Percentiles rank a stretch among this genome's conserved stretches.
phyloP scores from a whole-genome alignment of 768 basidiomycete species.

The Gymnopilus dilepis region DNA sequence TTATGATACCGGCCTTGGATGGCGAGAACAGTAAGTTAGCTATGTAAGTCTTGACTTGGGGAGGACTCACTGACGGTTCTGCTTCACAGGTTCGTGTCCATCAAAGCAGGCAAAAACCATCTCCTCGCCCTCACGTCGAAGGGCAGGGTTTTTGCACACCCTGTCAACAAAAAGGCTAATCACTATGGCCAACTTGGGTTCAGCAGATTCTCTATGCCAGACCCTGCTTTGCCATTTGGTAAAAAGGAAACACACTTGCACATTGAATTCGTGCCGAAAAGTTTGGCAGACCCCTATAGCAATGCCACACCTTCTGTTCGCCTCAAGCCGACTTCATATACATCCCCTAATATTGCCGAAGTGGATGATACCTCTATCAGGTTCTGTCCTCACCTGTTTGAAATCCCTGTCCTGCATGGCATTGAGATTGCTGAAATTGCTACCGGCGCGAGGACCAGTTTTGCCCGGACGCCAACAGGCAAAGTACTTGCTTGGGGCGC shows the following conservation, averaged over 20 bases:
- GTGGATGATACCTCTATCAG: slow-evolving; percentile 51
- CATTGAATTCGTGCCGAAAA: slow-evolving; percentile 63
- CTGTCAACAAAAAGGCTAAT: slow-evolving; percentile 78
- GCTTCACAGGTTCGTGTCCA: slow-evolving; percentile 63
- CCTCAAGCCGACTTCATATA: slow-evolving; percentile 30
- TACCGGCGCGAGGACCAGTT: slow-evolving; percentile 75
- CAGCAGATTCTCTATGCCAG: slow-evolving; percentile 60
- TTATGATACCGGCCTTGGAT: slow-evolving; percentile 50
- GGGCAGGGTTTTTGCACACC: slow-evolving; percentile 82
- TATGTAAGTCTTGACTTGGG: no score
- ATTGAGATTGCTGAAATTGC: slow-evolving; percentile 71
- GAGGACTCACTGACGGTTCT: background rate
- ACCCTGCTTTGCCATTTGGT: slow-evolving; percentile 34
- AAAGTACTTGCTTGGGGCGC: slow-evolving; percentile 89
- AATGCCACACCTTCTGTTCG: slow-evolving; percentile 50
- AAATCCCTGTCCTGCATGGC: slow-evolving; percentile 74
- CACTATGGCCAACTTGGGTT: slow-evolving; percentile 84
- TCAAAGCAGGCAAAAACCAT: slow-evolving; percentile 76
- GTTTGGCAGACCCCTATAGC: slow-evolving; percentile 53
- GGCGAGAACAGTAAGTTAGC: slow-evolving; percentile 69
- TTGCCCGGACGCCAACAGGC: slow-evolving; percentile 68
- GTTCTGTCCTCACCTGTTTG: slow-evolving; percentile 74
- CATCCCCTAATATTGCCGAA: slow-evolving; percentile 36
- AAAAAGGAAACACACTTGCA: slow-evolving; percentile 39
- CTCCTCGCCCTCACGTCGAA: slow-evolving; percentile 72